These are phyloP conservation scores for Cytospora mali DNA, from an alignment of 2,329 filamentous ascomycete genomes.

Conservation along the genomic window DNA sequence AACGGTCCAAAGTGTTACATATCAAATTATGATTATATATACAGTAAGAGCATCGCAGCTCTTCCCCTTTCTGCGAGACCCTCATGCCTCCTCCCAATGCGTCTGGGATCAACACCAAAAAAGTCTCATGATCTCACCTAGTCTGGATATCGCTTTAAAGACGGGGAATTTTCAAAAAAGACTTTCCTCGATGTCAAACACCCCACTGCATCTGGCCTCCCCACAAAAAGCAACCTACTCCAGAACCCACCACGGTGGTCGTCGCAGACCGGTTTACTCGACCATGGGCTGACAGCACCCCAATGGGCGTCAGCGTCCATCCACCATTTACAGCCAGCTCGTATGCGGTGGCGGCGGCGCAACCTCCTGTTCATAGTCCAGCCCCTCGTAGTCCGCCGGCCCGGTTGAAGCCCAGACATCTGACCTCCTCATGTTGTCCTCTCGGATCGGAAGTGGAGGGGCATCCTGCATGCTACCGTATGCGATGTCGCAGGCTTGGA, in stretches of 20 bases:
- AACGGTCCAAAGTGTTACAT: neutral
- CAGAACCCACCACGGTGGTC: too few species aligned
- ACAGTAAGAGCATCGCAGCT: neutral
- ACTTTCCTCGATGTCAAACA: neutral
- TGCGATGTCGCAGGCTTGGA: slow-evolving; percentile 23
- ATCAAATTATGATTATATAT: neutral
- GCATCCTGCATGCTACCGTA: slow-evolving; percentile 5
- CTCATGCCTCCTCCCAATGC: neutral
- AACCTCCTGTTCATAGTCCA: slow-evolving; percentile 27
- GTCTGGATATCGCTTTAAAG: neutral
- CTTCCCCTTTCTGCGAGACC: neutral
- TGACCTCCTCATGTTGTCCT: slow-evolving; percentile 7
- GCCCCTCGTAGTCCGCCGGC: slow-evolving; percentile 23
- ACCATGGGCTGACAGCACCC: neutral
- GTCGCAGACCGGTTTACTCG: neutral
- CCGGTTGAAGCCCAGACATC: slow-evolving; percentile 24
- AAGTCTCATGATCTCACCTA: neutral
- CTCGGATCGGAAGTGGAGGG: slow-evolving; percentile 13
- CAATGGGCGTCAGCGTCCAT: neutral
- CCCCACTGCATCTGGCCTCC: neutral
- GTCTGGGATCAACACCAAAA: neutral
- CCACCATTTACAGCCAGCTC: slow-evolving; percentile 19
- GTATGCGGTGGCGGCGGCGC: slow-evolving; percentile 21
- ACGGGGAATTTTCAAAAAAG: neutral
- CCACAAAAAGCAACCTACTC: too few species aligned